These are phyloP conservation scores for Excoecaria cochinchinensis DNA, from an alignment of 345 rosid species.

Conservation along the genomic window DNA sequence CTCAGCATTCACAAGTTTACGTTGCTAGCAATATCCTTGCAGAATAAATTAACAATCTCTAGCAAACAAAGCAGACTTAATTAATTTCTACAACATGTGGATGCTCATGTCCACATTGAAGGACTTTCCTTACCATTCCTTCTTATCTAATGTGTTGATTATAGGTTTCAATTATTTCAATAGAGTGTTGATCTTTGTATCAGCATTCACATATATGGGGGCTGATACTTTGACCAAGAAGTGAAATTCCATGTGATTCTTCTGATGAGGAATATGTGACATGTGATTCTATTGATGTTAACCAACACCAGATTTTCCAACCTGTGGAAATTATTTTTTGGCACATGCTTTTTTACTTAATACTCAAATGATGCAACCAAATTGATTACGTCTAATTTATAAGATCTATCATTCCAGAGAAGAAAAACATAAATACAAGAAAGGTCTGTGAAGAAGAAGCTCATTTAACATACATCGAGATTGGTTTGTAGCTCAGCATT, in stretches of 20 bases:
- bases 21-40: neutral
- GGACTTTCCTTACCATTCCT: neutral
- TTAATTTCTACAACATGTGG: neutral
- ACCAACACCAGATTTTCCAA: neutral
- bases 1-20: too few species aligned
- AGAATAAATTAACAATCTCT: neutral
- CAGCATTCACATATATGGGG: neutral
- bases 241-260: constrained; percentile 1
- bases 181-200: neutral
- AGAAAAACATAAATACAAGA: neutral
- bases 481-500: constrained; percentile 38
- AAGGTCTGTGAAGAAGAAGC: constrained; percentile 19
- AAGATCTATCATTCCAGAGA: neutral
- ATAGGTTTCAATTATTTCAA: neutral
- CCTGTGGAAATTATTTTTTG: neutral
- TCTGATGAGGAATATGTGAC: neutral
- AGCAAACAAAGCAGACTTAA: neutral
- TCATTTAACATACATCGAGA: constrained; percentile 34
- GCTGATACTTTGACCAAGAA: neutral
- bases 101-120: neutral
- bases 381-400: neutral
- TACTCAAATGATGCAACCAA: neutral
- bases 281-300: neutral
- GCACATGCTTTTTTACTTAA: neutral
- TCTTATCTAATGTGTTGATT: neutral